Base-by-base conservation (phyloP, 345 rosid genomes). In the Jatropha curcas region DNA sequence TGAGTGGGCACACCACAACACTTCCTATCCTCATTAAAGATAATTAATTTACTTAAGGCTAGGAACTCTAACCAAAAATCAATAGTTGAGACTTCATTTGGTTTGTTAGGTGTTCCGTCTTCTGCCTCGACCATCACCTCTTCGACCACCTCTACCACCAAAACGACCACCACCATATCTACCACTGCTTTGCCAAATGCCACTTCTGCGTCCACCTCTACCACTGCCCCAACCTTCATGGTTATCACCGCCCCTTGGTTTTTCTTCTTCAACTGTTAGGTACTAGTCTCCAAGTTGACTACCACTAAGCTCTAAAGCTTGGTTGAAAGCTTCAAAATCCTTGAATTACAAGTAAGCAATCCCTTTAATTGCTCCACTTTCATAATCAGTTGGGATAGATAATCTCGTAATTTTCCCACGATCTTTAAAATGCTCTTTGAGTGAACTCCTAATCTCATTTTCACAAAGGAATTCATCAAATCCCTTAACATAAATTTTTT, bases 321-420 rank as follows among this genome's bases (percentile, higher is more conserved):
- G 90, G 79, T 71, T 88, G 33, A 86, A 46, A 68, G 82, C 45
- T 56, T 39, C 66, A 10, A 60, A 58, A n/a, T 88, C 89, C 0
- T 68, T 28, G 27, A 93, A 93, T 39, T 86, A 93, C 63, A 95
- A 1, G 76, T 87, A 92, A 7, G 98, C 96, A 81, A 84, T 76
- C 73, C 99, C 99, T 76, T 79, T 93, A 19, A 85, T 64, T 52
- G 71, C 67, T 33, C 97, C 97, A 50, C 83, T 87, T 7, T 90
- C 96, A 65, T 84, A 74, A 75, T 95, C 98, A 24, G 35, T 51
- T 11, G 99, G 98, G 52, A 93, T 60, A 5, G 91, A 74, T 46
- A 93, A 67, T 77, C 86, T 84, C 27, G 83, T 17, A 59, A 91
- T 79, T 73, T 86, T 89, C 10, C 99, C 99, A 61, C 99, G 93